Conservation (phyloP, 139 green algal genomes). For the Cymbomonas tetramitiformis region DNA sequence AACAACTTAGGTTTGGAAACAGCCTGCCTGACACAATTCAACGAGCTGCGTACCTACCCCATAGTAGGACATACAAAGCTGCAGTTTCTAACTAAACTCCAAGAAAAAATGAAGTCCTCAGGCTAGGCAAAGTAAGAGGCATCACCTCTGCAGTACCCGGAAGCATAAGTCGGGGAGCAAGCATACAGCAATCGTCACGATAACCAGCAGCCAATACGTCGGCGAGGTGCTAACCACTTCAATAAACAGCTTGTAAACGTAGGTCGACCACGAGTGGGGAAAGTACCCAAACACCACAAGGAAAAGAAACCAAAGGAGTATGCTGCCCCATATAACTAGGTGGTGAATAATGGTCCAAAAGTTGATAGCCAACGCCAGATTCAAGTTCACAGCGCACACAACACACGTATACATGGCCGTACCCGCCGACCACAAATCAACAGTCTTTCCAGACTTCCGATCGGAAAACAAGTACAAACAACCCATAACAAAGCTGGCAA, state of each 20-base stretch:
- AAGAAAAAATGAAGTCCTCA: too few species aligned
- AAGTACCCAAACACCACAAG: conserved; percentile 25
- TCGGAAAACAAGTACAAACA: too few species aligned
- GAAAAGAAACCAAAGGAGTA: conserved; percentile 28
- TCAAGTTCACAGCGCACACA: conserved; percentile 36
- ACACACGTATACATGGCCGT: conserved; percentile 31
- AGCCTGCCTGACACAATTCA: too few species aligned
- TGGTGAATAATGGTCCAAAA: conserved; percentile 33
- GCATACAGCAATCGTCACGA: neutral
- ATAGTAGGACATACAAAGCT: too few species aligned
- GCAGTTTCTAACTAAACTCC: too few species aligned
- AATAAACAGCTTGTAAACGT: conserved; percentile 5
- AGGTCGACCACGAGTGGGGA: conserved; percentile 2
- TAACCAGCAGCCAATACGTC: conserved; percentile 1
- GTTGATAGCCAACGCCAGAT: conserved; percentile 24
- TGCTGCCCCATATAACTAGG: conserved; percentile 22
- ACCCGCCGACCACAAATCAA: conserved; percentile 28
- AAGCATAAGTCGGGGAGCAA: conserved; percentile 8
- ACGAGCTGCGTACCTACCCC: too few species aligned
- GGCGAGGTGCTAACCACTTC: neutral
- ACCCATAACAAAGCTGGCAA: conserved; percentile 22
- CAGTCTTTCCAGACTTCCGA: conserved; percentile 9
- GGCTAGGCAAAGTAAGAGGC: too few species aligned
- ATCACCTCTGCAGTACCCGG: too few species aligned
- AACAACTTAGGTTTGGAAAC: too few species aligned